phyloP scores from a whole-genome alignment of 495 filamentous ascomycete species.

The Pseudoneurospora amorphoporcata region DNA sequence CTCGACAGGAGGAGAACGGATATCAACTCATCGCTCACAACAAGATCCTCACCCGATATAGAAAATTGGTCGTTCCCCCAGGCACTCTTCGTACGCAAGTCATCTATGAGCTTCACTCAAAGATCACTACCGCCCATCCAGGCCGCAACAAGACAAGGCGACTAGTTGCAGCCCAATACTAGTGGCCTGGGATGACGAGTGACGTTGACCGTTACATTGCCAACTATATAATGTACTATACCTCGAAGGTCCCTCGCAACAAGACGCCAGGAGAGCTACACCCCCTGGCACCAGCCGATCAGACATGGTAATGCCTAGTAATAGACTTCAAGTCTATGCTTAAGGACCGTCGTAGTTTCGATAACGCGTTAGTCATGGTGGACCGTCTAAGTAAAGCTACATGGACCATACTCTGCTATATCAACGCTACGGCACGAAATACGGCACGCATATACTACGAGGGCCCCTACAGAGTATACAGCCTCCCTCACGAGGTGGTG shows the following conservation, averaged over 20 bases:
- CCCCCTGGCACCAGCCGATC: too few species aligned
- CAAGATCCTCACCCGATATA: too few species aligned
- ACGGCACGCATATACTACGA: neutral
- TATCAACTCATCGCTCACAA: too few species aligned
- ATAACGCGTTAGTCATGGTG: neutral
- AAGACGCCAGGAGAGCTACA: neutral
- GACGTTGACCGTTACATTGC: neutral
- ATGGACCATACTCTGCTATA: too few species aligned
- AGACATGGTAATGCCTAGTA: too few species aligned
- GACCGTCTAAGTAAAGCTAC: too few species aligned
- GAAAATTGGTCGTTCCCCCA: neutral
- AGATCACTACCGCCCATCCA: neutral
- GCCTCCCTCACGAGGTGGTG: neutral
- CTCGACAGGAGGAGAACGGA: too few species aligned
- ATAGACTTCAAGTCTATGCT: constrained; percentile 4
- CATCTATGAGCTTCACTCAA: neutral
- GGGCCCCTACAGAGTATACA: neutral
- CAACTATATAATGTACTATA: neutral
- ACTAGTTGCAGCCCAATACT: neutral
- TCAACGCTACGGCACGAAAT: too few species aligned
- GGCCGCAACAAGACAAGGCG: neutral
- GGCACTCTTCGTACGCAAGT: neutral
- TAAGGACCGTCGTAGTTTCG: neutral
- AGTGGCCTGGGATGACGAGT: neutral
- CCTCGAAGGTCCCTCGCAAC: neutral